These are phyloP conservation scores for Pseudozyma sp. DNA, from an alignment of 1,284 basidiomycete genomes.

Conservation along the genomic window DNA sequence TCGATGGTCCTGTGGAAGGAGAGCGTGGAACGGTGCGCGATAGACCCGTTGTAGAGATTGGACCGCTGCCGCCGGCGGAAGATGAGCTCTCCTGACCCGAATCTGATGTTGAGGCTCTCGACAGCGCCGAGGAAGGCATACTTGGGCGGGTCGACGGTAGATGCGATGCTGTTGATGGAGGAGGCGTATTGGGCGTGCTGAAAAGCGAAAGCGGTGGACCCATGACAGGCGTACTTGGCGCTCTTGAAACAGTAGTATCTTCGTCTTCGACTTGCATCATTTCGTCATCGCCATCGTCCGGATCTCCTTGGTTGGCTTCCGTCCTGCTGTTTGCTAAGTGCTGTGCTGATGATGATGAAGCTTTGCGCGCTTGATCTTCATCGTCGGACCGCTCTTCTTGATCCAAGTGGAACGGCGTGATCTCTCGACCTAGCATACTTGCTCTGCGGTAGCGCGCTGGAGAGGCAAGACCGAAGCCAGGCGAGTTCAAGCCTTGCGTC, in stretches of 20 bases:
- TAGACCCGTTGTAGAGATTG: background rate
- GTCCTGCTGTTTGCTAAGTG: conserved; percentile 8
- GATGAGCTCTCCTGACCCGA: conserved; percentile 51
- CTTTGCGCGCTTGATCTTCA: background rate
- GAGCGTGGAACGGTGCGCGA: conserved; percentile 18
- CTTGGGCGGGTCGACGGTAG: conserved; percentile 2
- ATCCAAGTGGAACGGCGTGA: conserved; percentile 47
- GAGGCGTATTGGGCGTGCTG: conserved; percentile 32
- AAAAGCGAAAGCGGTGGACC: conserved; percentile 34
- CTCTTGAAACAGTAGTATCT: conserved; percentile 12
- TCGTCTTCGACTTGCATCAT: conserved; percentile 44
- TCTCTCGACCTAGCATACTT: conserved; percentile 57
- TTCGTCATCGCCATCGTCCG: conserved; percentile 44
- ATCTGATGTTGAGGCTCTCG: conserved; percentile 37
- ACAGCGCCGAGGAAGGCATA: conserved; percentile 19
- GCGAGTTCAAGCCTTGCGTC: conserved; percentile 32
- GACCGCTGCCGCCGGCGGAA: conserved; percentile 16
- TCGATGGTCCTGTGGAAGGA: conserved; percentile 20
- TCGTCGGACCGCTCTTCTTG: conserved; percentile 23
- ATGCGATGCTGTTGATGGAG: conserved; percentile 18
- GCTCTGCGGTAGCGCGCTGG: conserved; percentile 48
- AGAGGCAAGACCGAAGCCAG: conserved; percentile 29
- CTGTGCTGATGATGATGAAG: background rate
- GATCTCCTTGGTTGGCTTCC: conserved; percentile 12
- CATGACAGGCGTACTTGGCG: conserved; percentile 32